Evolutionary conservation across 768 basidiomycete species (phyloP).

Genomic region (Dentipellis fragilis): DNA sequence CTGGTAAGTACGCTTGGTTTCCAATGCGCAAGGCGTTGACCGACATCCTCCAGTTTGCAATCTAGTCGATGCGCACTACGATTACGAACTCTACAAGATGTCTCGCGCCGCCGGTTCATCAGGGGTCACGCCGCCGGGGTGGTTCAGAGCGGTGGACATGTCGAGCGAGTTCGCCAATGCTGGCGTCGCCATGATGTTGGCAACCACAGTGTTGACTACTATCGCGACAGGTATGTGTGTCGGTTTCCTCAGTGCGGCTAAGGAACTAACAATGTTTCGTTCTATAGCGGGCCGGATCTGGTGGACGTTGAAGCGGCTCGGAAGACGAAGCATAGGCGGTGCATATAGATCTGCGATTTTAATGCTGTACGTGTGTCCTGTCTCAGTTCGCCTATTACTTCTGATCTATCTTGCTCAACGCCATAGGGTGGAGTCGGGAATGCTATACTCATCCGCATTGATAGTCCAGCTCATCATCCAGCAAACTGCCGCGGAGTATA

Average conservation of each 20-base stretch:
- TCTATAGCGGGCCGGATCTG: too few species aligned
- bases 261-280: too few species aligned
- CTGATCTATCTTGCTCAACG: neutral
- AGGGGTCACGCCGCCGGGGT: neutral
- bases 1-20: neutral
- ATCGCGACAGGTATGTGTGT: neutral
- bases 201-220: neutral
- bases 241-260: neutral
- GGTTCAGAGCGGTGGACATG: neutral
- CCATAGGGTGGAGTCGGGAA: neutral
- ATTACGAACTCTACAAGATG: neutral
- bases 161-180: neutral
- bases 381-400: neutral
- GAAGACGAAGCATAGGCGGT: neutral
- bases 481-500: neutral
- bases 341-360: neutral
- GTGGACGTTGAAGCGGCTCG: too few species aligned
- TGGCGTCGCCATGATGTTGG: neutral
- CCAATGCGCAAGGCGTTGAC: neutral
- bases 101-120: neutral
- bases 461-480: neutral
- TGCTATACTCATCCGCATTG: neutral
- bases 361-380: neutral
- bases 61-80: neutral
- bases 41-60: neutral